Evolutionary conservation across 169 alveolate species (phyloP), one percentile per base, ranked within the genome.

Genomic region (Eimeria praecox): DNA sequence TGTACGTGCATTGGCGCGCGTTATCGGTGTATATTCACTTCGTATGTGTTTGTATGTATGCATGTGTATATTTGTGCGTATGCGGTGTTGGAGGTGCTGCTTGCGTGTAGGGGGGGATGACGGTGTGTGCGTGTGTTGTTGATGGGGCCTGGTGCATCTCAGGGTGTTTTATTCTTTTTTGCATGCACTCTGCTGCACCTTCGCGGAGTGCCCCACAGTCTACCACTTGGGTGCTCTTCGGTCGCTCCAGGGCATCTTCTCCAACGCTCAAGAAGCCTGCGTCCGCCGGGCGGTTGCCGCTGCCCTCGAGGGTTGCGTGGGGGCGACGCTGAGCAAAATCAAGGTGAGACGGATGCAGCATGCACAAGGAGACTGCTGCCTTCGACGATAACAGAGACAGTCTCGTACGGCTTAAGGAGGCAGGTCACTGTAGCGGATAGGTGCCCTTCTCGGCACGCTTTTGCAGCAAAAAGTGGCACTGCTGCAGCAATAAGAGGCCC

Each of bases 181-280:
- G 71, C 87, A 93, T 24, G 46, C 62, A 22, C 94, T 93, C 40
- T 46, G 90, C 20, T n/a, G 38, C 49, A 80, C 96, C 18, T 93
- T 93, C 46, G 96, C 75, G 38, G 66, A 49, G 78, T 69, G 71
- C 30, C 96, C 96, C 33, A 93, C 96, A 10, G 96, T 78, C 69
- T 93, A 85, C 89, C 96, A 93, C 52, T 40, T 93, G 56, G 96
- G 94, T n/a, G 93, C 93, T 20, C 80, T 93, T 24, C 96, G 96
- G 35, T 77, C 93, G 3, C 75, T 93, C 35, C 78, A 66, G 49
- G 96, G 96, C 42, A 75, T 93, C 80, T 93, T 38, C 89, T 87
- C 90, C 27, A 71, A 78, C 77, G 83, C 89, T 59, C 93, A 87
- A 40, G 94, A 85, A 44, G 88, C 49, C 20, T 73, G 82, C 35